Base-by-base conservation (phyloP, 805 yeast genomes). In the Pichia nakasei region DNA sequence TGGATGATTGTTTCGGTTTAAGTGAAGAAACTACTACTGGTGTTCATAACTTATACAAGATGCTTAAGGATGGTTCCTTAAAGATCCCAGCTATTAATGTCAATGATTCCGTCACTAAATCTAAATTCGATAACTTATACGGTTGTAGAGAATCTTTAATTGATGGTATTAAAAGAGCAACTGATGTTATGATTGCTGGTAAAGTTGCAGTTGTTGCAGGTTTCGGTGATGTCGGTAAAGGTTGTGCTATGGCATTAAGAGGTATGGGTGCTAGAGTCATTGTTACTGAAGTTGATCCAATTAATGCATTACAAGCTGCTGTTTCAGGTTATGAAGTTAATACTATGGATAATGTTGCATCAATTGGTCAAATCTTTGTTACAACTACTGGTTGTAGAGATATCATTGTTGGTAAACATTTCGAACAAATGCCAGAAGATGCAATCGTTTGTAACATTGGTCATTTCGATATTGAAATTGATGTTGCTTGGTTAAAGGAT, bases 11-110 rank as follows among this genome's bases (percentile, higher is more conserved):
- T 78, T 88, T 56, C 76, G 98, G 98, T 74, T 70, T 91, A 55
- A 85, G 95, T 56, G 98, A 91, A 80, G 98, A 91, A 80, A 91
- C 98, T 73, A 91, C 98, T 68, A 91, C 98, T 56, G 98, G 98
- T 85, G 97, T 91, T 61, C 97, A 93, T 80, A 96, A 93, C 75
- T 78, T 91, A 63, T 93, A 91, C 89, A 85, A 82, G 78, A 84
- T 88, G 95, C 68, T 93, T 64, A 85, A 74, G 71, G 95, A 91
- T 50, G 82, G 80, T 56, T 68, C 72, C 55, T 80, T 91, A 72
- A 91, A 89, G 82, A 97, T 91, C 44, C 98, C 98, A 67, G 97
- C 98, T 68, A 91, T 91, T 75, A 91, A 91, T 72, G 98, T 91
- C 67, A 91, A 91, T 76, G 98, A 91, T 74, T 82, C 96, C 39